These are phyloP conservation scores for Salisapilia sapeloensis DNA, from an alignment of 352 stramenopile species.

Conservation along the genomic window DNA sequence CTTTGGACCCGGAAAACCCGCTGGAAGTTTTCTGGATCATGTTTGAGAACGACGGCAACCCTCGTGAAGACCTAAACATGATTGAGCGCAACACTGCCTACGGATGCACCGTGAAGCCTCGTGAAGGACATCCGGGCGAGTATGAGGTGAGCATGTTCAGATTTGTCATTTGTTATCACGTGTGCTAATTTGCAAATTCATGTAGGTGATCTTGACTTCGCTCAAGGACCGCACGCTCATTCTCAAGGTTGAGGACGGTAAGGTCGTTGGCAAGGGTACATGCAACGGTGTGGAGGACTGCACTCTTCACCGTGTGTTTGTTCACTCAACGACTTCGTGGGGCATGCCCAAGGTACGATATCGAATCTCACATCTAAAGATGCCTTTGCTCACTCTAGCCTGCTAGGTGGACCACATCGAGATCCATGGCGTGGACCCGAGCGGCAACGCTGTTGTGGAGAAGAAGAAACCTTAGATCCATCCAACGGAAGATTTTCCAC, in stretches of 20 bases:
- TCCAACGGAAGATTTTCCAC: background rate
- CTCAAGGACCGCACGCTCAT: conserved; percentile 70
- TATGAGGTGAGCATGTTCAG: conserved; percentile 21
- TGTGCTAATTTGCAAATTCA: background rate
- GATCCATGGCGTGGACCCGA: conserved; percentile 61
- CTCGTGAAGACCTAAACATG: conserved; percentile 73
- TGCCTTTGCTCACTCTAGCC: background rate
- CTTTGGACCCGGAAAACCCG: conserved; percentile 41
- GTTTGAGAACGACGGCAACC: conserved; percentile 72
- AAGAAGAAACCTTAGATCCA: conserved; percentile 61
- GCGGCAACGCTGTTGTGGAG: conserved; percentile 55
- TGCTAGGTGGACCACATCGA: conserved; percentile 80
- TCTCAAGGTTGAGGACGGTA: conserved; percentile 59
- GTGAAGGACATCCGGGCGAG: conserved; percentile 42
- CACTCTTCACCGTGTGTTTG: conserved; percentile 65
- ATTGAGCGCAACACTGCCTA: conserved; percentile 79
- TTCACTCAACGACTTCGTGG: conserved; percentile 73
- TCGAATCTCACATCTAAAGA: background rate
- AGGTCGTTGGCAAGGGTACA: conserved; percentile 37
- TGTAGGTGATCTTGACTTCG: conserved; percentile 42
- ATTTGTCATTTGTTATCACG: background rate
- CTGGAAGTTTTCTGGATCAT: conserved; percentile 83
- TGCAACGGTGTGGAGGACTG: conserved; percentile 64
- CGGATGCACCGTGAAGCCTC: conserved; percentile 51
- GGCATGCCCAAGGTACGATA: conserved; percentile 52